These are phyloP conservation scores for Pseudogymnoascus pannorum DNA, from an alignment of 2,329 filamentous ascomycete genomes.

Conservation along the genomic window DNA sequence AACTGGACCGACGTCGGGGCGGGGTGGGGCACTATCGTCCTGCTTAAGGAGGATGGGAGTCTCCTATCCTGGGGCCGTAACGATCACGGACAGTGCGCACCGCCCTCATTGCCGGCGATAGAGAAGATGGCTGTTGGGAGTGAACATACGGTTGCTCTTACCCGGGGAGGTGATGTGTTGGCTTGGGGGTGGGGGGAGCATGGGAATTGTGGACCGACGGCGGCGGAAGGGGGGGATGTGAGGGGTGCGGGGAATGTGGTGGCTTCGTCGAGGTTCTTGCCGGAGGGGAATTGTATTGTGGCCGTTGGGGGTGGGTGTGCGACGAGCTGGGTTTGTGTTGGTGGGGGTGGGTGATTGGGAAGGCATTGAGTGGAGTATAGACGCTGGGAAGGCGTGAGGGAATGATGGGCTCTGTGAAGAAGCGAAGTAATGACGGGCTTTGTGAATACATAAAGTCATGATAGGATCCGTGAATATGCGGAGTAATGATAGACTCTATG, in stretches of 20 bases:
- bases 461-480: background rate
- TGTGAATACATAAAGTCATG: too few relatives aligned
- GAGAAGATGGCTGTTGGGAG: slow-evolving; percentile 71
- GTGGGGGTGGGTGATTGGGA: background rate
- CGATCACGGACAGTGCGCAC: slow-evolving; percentile 75
- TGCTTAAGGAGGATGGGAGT: slow-evolving; percentile 53
- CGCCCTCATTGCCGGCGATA: slow-evolving; percentile 50
- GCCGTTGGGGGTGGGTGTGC: slow-evolving; percentile 79
- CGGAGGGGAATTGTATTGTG: slow-evolving; percentile 44
- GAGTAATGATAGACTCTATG: background rate
- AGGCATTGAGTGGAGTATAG: background rate
- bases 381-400: background rate
- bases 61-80: slow-evolving; percentile 74
- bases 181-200: slow-evolving; percentile 98
- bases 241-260: slow-evolving; percentile 64
- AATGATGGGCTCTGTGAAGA: background rate
- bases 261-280: slow-evolving; percentile 48
- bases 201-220: slow-evolving; percentile 78
- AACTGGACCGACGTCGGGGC: slow-evolving; percentile 64
- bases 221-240: slow-evolving; percentile 56
- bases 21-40: slow-evolving; percentile 76
- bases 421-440: background rate
- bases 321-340: slow-evolving; percentile 69
- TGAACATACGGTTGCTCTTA: slow-evolving; percentile 76
- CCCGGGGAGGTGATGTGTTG: slow-evolving; percentile 57